Base-by-base conservation (phyloP, 441 rosid species). In the Euphorbia celastroides region DNA sequence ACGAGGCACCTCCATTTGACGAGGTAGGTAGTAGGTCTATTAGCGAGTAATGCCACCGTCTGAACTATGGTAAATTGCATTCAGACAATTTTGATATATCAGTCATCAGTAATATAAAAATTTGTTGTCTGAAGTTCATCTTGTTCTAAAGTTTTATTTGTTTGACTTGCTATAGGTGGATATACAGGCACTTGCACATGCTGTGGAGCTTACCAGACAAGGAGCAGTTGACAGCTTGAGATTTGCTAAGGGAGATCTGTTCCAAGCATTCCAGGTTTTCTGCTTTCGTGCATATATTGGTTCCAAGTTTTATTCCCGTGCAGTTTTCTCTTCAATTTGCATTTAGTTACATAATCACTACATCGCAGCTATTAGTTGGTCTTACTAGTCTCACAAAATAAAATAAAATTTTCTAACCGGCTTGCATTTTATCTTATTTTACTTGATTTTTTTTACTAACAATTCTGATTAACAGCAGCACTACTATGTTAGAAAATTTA, bases 151-250 rank as follows among this genome's bases (percentile, higher is more conserved):
- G 9, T 22, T 31, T 52, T 36, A 25, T 36, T 23, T 68, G n/a
- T 64, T 4, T 44, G 22, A 36, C 60, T 72, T 23, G 1, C 74
- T 42, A 68, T 80, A 93, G 98, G 93, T 84, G 76, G 98, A 93
- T 70, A 86, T 93, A 69, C 98, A 93, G 73, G 96, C 98, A 75
- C 96, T 93, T 78, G 95, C 92, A 28, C 97, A 93, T 86, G 97
- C 97, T 27, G 98, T 93, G 51, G 91, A 86, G 77, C 88, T 93
- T 71, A 85, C 90, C 62, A 86, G 98, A 78, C 97, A 93, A 83
- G 96, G 96, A 59, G 98, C 98, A 26, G 81, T 93, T 80, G 97
- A 90, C 71, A 90, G 98, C 80, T 81, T 93, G 88, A 89, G 85
- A 80, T 87, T 88, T 81, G 88, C 95, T 12, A 92, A 87, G 81